Conservation (phyloP, 1,284 basidiomycete genomes). For the Sanguinoderma infundibulare region DNA sequence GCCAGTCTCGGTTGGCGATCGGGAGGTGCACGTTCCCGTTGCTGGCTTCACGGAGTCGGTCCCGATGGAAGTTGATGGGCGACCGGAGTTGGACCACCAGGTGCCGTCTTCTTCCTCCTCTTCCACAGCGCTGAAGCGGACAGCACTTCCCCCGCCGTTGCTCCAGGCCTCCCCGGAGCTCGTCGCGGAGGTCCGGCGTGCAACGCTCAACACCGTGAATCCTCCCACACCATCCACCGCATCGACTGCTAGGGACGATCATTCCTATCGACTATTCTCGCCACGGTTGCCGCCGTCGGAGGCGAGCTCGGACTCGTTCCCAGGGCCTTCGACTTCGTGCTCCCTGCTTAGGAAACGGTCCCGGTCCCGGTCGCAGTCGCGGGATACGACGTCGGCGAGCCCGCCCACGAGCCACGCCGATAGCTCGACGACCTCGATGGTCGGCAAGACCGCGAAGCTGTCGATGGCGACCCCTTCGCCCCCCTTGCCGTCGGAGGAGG, state of each 20-base stretch:
- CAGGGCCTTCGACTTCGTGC: constrained; percentile 3
- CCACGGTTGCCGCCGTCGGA: constrained; percentile 9
- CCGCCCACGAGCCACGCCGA: constrained; percentile 26
- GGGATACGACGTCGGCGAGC: constrained; percentile 11
- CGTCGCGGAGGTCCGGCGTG: constrained; percentile 31
- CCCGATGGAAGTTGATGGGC: constrained; percentile 34
- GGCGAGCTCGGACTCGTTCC: constrained; percentile 23
- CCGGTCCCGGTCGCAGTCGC: constrained; percentile 10
- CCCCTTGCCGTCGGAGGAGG: neutral
- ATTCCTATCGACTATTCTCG: neutral
- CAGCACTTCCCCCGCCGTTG: constrained; percentile 11
- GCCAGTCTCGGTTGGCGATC: constrained; percentile 42
- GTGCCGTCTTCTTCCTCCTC: neutral
- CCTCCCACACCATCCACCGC: neutral
- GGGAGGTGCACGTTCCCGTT: constrained; percentile 35
- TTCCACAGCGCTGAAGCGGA: constrained; percentile 4
- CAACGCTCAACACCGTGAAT: constrained; percentile 17
- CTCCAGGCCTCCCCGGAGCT: constrained; percentile 30
- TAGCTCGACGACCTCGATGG: constrained; percentile 26
- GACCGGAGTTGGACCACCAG: neutral
- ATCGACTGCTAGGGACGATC: neutral
- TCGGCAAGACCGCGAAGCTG: constrained; percentile 23
- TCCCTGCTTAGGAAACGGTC: constrained; percentile 6
- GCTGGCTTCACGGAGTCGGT: constrained; percentile 28
- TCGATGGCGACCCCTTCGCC: constrained; percentile 21